Evolutionary conservation across 139 green algal genomes (phyloP), one percentile per base, ranked within the genome.

Genomic region (Chlorella sp.): DNA sequence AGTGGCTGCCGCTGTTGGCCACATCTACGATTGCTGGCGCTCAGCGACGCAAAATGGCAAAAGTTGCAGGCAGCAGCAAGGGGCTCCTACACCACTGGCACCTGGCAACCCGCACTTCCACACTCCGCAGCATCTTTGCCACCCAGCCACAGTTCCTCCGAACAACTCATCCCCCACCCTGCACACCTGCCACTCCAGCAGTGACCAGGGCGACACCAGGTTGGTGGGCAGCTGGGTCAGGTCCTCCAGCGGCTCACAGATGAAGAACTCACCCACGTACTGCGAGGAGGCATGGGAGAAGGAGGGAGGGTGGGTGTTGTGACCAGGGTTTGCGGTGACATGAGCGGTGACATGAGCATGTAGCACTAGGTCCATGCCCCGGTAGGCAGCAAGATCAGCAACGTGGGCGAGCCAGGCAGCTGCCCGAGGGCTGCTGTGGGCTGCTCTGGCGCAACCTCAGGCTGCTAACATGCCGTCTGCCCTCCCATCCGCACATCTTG

Each of bases 261-360:
- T 90, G 75, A 98, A 86, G 87, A 96, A 98, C 90, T 97, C 94
- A 0, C 94, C 89, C 78, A 98, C 93, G 93, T 98, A 98, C 81
- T 91, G 85, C 86, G 91, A 19, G 1, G 71, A 16, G 12, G 71
- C 21, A 15, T 3, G 71, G 3, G 71, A 28, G 2, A 80, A 57
- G 76, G 76, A 19, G 32, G 16, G 64, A 26, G 21, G 34, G 42
- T 36, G 15, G 73, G 24, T 40, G 73, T n/a, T 80, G 32, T 80
- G 3, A 78, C 15, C 64, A 71, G 21, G 22, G 22, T 14, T 5
- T 71, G 5, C 24, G 64, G 64, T 71, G 64, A 71, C 14, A 68
- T 68, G n/a, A n/a, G n/a, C n/a, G n/a, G n/a, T n/a, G n/a, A n/a
- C n/a, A n/a, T n/a, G n/a, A n/a, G n/a, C n/a, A 57, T 9, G 48